These are phyloP conservation scores for Cyamopsis tetragonoloba DNA, from an alignment of 306 rosid species.

Conservation along the genomic window DNA sequence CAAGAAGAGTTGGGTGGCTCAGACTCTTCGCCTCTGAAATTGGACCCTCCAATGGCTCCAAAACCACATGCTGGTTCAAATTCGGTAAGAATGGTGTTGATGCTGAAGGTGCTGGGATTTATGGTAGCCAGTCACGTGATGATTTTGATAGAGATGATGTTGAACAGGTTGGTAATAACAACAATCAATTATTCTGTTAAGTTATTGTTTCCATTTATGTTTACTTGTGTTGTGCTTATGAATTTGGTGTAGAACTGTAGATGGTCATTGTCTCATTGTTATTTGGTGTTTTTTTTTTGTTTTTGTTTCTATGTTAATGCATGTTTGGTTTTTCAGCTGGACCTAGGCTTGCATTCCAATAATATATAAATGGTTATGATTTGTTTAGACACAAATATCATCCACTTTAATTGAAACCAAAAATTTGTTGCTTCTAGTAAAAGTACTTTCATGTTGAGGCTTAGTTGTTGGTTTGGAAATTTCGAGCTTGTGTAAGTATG, in stretches of 20 bases:
- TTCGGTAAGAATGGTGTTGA: slow-evolving; percentile 85
- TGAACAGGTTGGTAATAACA: slow-evolving; percentile 69
- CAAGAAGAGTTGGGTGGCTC: slow-evolving; percentile 35
- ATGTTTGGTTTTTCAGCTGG: no score
- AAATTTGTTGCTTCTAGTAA: no score
- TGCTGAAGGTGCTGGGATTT: slow-evolving; percentile 96
- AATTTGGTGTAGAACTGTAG: neutral
- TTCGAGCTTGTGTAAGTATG: slow-evolving; percentile 2
- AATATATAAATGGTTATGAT: no score
- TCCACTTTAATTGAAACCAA: no score
- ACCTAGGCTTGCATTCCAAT: no score
- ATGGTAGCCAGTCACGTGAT: slow-evolving; percentile 89
- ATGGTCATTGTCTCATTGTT: no score
- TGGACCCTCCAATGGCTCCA: slow-evolving; percentile 88
- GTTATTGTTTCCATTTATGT: neutral
- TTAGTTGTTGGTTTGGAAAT: neutral
- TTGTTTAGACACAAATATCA: no score
- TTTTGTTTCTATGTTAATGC: neutral
- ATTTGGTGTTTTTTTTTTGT: neutral
- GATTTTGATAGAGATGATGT: slow-evolving; percentile 93
- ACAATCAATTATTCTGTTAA: neutral
- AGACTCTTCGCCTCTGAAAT: slow-evolving; percentile 31
- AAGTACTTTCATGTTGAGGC: no score
- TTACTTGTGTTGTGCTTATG: neutral
- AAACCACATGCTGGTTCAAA: slow-evolving; percentile 76